A percentile compares a stretch with the other conserved stretches of the same genome.
phyloP scores from a whole-genome alignment of 2,329 filamentous ascomycete genomes.

The Alternaria postmessia region DNA sequence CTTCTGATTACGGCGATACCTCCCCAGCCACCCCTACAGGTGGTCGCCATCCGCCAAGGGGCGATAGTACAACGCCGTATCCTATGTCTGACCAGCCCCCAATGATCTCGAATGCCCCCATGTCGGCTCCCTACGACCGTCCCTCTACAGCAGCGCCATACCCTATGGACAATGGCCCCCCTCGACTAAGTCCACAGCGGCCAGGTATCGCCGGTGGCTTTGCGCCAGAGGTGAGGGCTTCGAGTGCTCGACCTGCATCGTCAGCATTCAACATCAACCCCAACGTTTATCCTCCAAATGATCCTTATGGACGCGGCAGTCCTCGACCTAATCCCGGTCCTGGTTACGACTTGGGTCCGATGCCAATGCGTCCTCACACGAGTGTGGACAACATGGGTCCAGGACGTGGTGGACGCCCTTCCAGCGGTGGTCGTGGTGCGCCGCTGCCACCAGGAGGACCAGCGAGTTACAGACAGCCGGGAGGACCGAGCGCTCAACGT shows the following conservation, averaged over 20 bases:
- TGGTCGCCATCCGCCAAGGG: slow-evolving; percentile 40
- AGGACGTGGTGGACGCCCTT: slow-evolving; percentile 42
- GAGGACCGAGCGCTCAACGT: slow-evolving; percentile 48
- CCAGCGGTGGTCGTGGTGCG: slow-evolving; percentile 38
- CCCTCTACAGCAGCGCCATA: slow-evolving; percentile 72
- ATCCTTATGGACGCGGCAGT: slow-evolving; percentile 42
- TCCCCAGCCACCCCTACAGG: slow-evolving; percentile 33
- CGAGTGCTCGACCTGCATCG: slow-evolving; percentile 56
- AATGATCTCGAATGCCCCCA: slow-evolving; percentile 28
- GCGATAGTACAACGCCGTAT: slow-evolving; percentile 53
- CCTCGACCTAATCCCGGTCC: slow-evolving; percentile 30
- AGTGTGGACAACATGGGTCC: slow-evolving; percentile 47
- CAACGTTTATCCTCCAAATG: slow-evolving; percentile 48
- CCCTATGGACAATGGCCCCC: slow-evolving; percentile 71
- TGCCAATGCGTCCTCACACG: slow-evolving; percentile 49
- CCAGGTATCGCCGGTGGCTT: slow-evolving; percentile 51
- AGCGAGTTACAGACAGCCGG: slow-evolving; percentile 49
- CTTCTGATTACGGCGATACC: slow-evolving; percentile 45
- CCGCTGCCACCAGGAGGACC: slow-evolving; percentile 43
- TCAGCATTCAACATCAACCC: slow-evolving; percentile 63
- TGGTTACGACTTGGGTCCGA: slow-evolving; percentile 37
- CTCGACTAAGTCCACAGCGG: slow-evolving; percentile 50
- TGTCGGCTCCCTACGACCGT: slow-evolving; percentile 44
- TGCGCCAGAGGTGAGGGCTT: slow-evolving; percentile 59
- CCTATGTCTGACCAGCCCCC: slow-evolving; percentile 55